phyloP scores from a whole-genome alignment of 371 early-diverging fungal species.

The Mortierella polycephala region DNA sequence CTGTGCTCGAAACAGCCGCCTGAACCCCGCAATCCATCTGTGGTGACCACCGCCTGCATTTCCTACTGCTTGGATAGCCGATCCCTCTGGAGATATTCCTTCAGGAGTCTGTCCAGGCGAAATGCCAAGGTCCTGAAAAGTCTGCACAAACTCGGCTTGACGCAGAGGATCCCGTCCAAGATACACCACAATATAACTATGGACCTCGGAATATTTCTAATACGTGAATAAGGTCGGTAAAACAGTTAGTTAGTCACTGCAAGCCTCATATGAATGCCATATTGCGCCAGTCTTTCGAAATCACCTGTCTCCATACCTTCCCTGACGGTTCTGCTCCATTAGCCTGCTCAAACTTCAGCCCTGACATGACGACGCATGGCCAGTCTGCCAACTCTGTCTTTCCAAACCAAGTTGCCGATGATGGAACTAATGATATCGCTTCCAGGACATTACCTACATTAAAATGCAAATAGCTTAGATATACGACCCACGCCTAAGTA shows the following conservation, averaged over 20 bases:
- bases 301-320: constrained; percentile 23
- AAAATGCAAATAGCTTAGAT: background rate
- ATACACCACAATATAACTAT: constrained; percentile 42
- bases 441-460: constrained; percentile 39
- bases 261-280: too few species aligned
- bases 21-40: constrained; percentile 51
- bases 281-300: background rate
- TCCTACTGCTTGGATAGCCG: background rate
- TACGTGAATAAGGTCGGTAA: background rate
- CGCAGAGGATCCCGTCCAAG: constrained; percentile 46
- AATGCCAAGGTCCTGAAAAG: constrained; percentile 45
- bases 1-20: constrained; percentile 36
- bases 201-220: constrained; percentile 44
- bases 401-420: constrained; percentile 47
- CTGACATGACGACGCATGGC: constrained; percentile 52
- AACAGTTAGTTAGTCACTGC: background rate
- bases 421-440: constrained; percentile 44
- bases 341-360: constrained; percentile 49
- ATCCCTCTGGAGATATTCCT: background rate
- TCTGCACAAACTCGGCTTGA: constrained; percentile 40
- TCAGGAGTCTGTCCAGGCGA: constrained; percentile 24
- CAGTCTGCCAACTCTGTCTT: constrained; percentile 48
- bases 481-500: background rate
- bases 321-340: constrained; percentile 34
- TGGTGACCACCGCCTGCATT: constrained; percentile 9